Base-by-base conservation (phyloP, 2,329 filamentous ascomycete genomes). In the Paraconiothyrium sp. region DNA sequence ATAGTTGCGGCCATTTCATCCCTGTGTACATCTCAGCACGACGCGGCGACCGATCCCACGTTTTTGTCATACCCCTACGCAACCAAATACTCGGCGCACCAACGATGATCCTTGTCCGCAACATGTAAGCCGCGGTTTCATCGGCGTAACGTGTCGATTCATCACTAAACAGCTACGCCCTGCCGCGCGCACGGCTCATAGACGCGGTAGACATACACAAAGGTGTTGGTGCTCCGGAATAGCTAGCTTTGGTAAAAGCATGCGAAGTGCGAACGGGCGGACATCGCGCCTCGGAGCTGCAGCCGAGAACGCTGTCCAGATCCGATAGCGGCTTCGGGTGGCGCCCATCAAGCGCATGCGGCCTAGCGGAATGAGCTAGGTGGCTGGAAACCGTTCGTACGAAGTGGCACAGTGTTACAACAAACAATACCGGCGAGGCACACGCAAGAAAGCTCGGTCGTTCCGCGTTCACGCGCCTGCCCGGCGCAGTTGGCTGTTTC, bases 51-150 rank as follows among this genome's bases (percentile, higher is more conserved):
- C 24, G 43, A 39, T 56, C 54, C 43, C 54, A 37, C 43, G 54
- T 22, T 39, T 55, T 47, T 47, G 43, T 56, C 41, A 56, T 32
- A 14, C 24, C 43, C 54, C 54, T 56, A 47, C 54, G 41, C 41
- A 56, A 47, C 54, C 54, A 43, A 56, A 56, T 44, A 22, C 37
- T 43, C 51, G 51, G 51, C 13, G 37, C 24, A 32, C 30, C 41
- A 37, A 35, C 41, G 2, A 16, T n/a, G 14, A 34, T 20, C 43
- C 30, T 56, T 47, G 20, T 16, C 43, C 30, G 20, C 20, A 47
- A 56, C 30, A 47, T 43, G 41, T 27, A 47, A 56, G 32, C 54
- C 48, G 27, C 10, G 10, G 54, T 56, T 56, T 47, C 43, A 48
- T 16, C n/a, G 39, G 39, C 39, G 16, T n/a, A 7, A 41, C 39